Conservation (phyloP, 495 filamentous ascomycete genomes). For the Neurospora africana region DNA sequence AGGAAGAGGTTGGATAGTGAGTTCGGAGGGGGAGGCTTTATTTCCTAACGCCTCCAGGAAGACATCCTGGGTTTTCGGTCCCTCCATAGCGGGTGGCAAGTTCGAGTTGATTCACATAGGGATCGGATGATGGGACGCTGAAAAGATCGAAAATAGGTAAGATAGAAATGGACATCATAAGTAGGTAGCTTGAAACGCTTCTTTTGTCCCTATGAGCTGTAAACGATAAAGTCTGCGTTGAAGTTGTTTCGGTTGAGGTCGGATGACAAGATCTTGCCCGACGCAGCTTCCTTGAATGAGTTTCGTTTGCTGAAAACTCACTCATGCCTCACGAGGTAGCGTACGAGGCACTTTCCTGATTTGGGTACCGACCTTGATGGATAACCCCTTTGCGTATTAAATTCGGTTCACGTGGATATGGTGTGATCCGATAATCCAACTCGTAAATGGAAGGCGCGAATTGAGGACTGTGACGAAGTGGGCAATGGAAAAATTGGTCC, state of each 20-base stretch:
- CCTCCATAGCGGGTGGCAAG: not conserved
- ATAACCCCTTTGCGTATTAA: not conserved
- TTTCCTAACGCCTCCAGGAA: not conserved
- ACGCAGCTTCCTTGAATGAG: not conserved
- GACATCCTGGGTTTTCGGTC: not conserved
- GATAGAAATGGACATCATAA: not conserved
- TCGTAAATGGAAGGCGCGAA: not conserved
- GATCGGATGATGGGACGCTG: not conserved
- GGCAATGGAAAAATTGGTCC: not conserved
- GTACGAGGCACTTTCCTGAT: not conserved
- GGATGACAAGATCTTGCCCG: not conserved
- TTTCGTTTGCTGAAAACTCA: not conserved
- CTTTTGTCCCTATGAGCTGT: not conserved
- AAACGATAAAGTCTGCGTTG: not conserved
- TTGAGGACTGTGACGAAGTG: not conserved
- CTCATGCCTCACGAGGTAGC: not conserved
- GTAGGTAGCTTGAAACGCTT: not conserved
- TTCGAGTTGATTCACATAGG: not conserved
- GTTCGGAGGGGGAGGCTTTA: not conserved
- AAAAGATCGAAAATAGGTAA: not conserved
- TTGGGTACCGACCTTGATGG: not conserved
- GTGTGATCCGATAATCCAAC: not conserved
- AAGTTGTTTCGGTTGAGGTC: not conserved
- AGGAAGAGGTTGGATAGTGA: not conserved
- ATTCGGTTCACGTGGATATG: not conserved